Conservation (phyloP, 768 basidiomycete species). For the Suillus clintonianus region DNA sequence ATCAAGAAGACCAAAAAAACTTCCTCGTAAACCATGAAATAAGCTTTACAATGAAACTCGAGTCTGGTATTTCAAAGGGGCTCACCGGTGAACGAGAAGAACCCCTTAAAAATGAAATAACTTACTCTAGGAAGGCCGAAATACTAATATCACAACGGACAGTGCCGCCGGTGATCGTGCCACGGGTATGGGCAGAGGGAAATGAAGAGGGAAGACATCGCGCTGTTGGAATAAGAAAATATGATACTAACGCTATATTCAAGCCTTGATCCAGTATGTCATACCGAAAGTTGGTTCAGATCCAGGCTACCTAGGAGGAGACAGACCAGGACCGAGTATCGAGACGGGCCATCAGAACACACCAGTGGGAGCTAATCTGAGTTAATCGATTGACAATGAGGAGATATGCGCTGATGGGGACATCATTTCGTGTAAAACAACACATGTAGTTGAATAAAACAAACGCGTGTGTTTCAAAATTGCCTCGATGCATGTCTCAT, state of each 20-base stretch:
- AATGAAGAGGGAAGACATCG: neutral
- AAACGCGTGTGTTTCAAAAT: neutral
- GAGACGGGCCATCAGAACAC: neutral
- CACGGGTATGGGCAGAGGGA: neutral
- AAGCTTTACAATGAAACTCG: neutral
- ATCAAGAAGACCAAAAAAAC: neutral
- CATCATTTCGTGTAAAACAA: neutral
- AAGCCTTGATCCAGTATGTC: neutral
- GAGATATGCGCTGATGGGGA: neutral
- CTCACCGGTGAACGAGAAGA: neutral
- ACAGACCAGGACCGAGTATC: neutral
- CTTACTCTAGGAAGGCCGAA: neutral
- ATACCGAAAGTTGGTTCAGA: neutral
- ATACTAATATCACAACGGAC: too few species aligned
- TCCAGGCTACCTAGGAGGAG: neutral
- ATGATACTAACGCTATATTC: neutral
- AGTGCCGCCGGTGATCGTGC: neutral
- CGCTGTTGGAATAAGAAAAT: neutral
- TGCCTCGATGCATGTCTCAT: slow-evolving; percentile 4
- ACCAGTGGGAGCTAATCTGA: neutral
- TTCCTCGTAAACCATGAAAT: too few species aligned
- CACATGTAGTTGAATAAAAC: neutral
- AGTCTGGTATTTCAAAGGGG: neutral
- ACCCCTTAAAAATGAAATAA: neutral
- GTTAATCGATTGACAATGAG: neutral